A percentile compares a stretch with the other conserved stretches of the same genome.
Conservation (phyloP, 2,329 filamentous ascomycete genomes). For the Colletotrichum sp. region DNA sequence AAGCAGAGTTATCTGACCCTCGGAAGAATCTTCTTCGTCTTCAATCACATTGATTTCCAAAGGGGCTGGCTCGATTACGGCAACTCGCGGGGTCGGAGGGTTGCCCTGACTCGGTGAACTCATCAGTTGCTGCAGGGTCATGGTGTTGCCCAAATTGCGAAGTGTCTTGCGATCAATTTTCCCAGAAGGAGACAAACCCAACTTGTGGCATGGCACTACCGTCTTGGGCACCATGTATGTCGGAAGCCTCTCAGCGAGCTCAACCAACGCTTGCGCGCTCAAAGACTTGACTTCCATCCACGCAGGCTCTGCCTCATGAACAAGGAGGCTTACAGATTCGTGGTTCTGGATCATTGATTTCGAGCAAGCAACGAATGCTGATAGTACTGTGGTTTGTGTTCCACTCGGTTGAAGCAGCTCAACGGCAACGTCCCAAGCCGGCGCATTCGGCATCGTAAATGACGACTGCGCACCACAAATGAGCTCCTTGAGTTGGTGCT, state of each 20-base stretch:
- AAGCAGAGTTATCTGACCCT: neutral
- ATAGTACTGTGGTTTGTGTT: neutral
- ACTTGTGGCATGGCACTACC: neutral
- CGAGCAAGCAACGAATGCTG: neutral
- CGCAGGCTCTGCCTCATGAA: neutral
- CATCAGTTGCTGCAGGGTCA: neutral
- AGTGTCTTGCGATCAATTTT: slow-evolving; percentile 9
- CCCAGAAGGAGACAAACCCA: neutral
- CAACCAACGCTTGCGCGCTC: too few species aligned
- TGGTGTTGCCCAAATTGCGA: neutral
- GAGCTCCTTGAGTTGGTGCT: slow-evolving; percentile 17
- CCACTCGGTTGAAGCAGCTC: neutral
- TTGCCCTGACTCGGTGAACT: neutral
- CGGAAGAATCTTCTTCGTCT: neutral
- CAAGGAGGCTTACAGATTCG: accelerated
- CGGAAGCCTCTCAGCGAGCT: neutral
- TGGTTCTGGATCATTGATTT: neutral
- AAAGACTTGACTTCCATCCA: neutral
- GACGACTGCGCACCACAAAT: neutral
- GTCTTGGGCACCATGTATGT: slow-evolving; percentile 16
- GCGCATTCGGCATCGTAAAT: neutral
- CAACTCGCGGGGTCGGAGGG: neutral
- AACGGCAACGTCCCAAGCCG: neutral
- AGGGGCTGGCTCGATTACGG: accelerated
- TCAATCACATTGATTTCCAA: neutral